phyloP scores from a whole-genome alignment of 2,329 filamentous ascomycete genomes.

The Orbilia ellipsospora region DNA sequence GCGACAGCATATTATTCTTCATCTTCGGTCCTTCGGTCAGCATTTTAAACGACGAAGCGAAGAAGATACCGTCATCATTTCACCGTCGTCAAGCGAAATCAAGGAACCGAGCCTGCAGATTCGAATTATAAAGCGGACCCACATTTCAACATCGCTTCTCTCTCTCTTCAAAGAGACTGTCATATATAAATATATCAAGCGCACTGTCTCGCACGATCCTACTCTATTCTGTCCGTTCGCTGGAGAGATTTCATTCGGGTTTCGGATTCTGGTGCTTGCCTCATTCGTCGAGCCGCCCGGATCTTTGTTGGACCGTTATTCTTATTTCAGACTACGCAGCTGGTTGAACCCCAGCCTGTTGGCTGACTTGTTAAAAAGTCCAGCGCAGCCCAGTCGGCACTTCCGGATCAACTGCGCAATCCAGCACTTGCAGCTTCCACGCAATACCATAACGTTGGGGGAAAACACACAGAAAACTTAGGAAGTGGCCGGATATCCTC shows the following conservation, averaged over 20 bases:
- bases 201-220: too few relatives aligned
- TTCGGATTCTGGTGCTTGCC: slow-evolving; percentile 7
- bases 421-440: not conserved
- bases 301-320: too few relatives aligned
- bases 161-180: too few relatives aligned
- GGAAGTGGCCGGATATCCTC: not conserved
- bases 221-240: too few relatives aligned
- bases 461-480: not conserved
- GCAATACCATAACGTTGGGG: not conserved
- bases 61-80: too few relatives aligned
- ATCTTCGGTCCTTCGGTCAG: too few relatives aligned
- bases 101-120: not conserved
- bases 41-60: too few relatives aligned
- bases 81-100: not conserved
- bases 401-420: slow-evolving; percentile 40
- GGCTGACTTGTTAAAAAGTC: not conserved
- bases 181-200: too few relatives aligned
- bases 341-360: not conserved
- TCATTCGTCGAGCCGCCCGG: not conserved
- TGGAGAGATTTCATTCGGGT: not conserved
- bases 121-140: too few relatives aligned
- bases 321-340: too few relatives aligned
- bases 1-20: too few relatives aligned
- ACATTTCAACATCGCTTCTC: too few relatives aligned
- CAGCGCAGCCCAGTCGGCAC: slow-evolving; percentile 18